phyloP scores from a whole-genome alignment of 495 filamentous ascomycete species.

The Neurospora discreta region DNA sequence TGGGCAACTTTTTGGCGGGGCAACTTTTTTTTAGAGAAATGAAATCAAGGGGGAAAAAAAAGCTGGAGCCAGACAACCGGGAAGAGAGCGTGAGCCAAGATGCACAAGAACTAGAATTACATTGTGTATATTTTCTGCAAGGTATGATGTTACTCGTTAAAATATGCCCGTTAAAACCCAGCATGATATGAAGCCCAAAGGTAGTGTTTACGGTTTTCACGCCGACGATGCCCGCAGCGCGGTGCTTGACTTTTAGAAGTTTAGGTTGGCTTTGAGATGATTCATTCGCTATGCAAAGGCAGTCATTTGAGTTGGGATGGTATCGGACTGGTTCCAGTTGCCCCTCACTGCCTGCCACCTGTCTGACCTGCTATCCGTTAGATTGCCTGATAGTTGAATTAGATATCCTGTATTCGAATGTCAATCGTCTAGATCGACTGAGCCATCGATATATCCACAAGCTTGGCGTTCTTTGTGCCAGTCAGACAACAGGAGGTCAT shows the following conservation, averaged over 20 bases:
- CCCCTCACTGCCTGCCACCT: slow-evolving; percentile 2
- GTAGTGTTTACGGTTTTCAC: background rate
- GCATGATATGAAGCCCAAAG: background rate
- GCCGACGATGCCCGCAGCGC: background rate
- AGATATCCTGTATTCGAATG: background rate
- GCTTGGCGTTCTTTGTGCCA: background rate
- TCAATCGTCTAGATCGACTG: background rate
- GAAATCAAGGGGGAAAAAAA: background rate
- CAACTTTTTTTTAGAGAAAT: background rate
- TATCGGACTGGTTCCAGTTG: slow-evolving; percentile 1
- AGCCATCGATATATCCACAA: background rate
- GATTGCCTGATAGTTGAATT: background rate
- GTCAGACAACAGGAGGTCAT: background rate
- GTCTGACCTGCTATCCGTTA: background rate
- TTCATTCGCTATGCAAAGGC: background rate
- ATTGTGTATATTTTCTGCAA: background rate
- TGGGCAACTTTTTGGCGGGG: background rate
- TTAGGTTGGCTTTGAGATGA: background rate
- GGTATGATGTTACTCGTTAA: background rate
- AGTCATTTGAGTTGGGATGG: background rate
- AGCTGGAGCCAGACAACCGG: background rate
- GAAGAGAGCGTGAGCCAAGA: background rate
- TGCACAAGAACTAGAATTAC: background rate
- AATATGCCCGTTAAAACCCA: background rate
- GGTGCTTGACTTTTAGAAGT: background rate